Percentiles rank a stretch among this genome's conserved stretches.
Conservation (phyloP, 108 stramenopile genomes). For the Pelagomonas calceolata region DNA sequence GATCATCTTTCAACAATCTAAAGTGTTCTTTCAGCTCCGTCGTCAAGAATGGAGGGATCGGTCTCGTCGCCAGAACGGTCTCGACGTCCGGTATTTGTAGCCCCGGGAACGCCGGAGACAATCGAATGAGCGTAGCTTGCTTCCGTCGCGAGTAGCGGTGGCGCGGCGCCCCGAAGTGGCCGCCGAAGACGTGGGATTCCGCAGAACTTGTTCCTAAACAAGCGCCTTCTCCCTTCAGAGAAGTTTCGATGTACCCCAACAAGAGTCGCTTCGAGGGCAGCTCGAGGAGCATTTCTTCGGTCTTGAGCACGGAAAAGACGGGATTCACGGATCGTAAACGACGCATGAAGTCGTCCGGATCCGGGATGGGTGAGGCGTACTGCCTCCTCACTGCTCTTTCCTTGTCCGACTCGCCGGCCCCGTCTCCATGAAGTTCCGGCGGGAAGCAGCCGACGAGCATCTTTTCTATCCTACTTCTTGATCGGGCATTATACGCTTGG, state of each 20-base stretch:
- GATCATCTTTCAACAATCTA: not conserved
- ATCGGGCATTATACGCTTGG: not conserved
- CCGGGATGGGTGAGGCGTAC: constrained; percentile 21
- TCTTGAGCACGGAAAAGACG: constrained; percentile 24
- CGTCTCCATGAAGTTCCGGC: constrained; percentile 18
- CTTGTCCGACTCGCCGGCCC: constrained; percentile 20
- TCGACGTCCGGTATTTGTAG: not conserved
- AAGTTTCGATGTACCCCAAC: constrained; percentile 13
- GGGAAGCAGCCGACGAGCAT: constrained; percentile 20
- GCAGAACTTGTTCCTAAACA: no score
- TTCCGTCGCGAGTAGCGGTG: no score
- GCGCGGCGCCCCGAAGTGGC: no score
- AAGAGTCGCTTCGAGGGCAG: constrained; percentile 45
- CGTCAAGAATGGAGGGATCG: not conserved
- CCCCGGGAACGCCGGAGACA: not conserved
- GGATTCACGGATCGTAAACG: constrained; percentile 28
- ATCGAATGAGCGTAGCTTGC: not conserved
- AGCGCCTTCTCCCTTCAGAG: not conserved
- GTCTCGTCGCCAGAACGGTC: not conserved
- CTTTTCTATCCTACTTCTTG: not conserved
- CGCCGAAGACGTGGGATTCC: no score
- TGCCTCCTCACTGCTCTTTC: constrained; percentile 12
- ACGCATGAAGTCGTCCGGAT: constrained; percentile 1
- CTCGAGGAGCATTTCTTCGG: constrained; percentile 35
- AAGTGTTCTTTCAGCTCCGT: constrained; percentile 9